A percentile compares a stretch with the other conserved stretches of the same genome.
phyloP scores from a whole-genome alignment of 495 filamentous ascomycete species.

The Aspergillus coremiiformis region DNA sequence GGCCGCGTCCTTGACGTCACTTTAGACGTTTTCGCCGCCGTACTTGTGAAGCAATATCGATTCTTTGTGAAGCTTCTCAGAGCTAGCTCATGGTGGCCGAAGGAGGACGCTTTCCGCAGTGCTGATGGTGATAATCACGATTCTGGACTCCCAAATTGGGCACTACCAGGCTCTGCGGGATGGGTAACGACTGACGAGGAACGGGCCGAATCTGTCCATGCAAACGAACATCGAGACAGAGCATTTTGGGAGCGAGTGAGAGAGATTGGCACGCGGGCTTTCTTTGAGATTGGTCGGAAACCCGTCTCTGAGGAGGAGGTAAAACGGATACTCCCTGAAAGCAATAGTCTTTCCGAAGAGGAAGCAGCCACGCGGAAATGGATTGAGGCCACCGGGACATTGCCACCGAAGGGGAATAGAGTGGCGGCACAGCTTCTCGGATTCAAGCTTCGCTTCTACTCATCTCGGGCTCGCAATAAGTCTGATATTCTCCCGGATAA shows the following conservation, averaged over 20 bases:
- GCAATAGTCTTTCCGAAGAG: conserved; percentile 33
- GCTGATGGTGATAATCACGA: conserved; percentile 28
- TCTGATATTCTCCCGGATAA: conserved; percentile 77
- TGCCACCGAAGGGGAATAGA: conserved; percentile 78
- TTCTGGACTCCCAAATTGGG: conserved; percentile 70
- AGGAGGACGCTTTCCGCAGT: conserved; percentile 35
- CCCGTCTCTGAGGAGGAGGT: conserved; percentile 44
- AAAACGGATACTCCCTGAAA: conserved; percentile 37
- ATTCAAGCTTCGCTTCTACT: conserved; percentile 96
- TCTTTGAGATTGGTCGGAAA: conserved; percentile 74
- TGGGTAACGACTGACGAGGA: conserved; percentile 59
- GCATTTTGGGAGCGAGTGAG: conserved; percentile 78
- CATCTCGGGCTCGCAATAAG: conserved; percentile 57
- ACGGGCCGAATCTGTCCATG: conserved; percentile 39
- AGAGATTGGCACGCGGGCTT: conserved; percentile 68
- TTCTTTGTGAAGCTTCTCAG: conserved; percentile 92
- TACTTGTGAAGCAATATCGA: conserved; percentile 73
- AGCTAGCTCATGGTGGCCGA: conserved; percentile 95
- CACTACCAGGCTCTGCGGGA: conserved; percentile 56
- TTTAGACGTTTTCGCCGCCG: conserved; percentile 78
- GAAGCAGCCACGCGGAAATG: conserved; percentile 54
- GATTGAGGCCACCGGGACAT: conserved; percentile 69
- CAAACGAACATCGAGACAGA: conserved; percentile 57
- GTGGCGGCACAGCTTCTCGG: conserved; percentile 91
- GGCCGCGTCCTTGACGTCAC: conserved; percentile 90